Conservation (phyloP, 352 stramenopile genomes). For the Phytopythium oedochilum region DNA sequence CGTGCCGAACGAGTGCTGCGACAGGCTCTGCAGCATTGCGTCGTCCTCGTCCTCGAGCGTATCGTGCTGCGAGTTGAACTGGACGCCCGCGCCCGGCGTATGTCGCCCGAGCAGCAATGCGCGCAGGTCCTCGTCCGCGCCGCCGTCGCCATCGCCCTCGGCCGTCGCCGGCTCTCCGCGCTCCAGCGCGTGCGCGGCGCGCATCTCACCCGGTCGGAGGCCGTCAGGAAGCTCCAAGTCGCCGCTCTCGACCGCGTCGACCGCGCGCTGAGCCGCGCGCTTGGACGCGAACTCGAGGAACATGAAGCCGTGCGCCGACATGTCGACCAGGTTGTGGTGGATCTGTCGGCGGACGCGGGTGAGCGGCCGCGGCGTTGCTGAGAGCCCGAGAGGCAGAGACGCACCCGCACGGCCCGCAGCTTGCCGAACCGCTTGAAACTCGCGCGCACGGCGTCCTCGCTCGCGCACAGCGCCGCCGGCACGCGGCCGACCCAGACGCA, state of each 20-base stretch:
- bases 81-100: constrained; percentile 12
- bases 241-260: constrained; percentile 27
- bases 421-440: constrained; percentile 44
- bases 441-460: constrained; percentile 36
- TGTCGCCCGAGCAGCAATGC: constrained; percentile 54
- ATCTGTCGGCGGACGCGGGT: constrained; percentile 22
- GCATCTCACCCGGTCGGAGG: constrained; percentile 24
- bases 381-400: not conserved
- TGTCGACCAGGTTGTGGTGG: constrained; percentile 64
- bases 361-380: not conserved
- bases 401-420: constrained; percentile 44
- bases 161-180: constrained; percentile 19
- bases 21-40: constrained; percentile 72
- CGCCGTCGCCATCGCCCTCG: not conserved
- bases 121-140: constrained; percentile 28
- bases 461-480: constrained; percentile 51
- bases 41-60: constrained; percentile 51
- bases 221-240: constrained; percentile 1
- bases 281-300: constrained; percentile 49
- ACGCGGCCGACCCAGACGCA: constrained; percentile 55
- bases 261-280: constrained; percentile 25
- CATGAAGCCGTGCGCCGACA: constrained; percentile 56
- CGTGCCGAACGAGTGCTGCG: constrained; percentile 37
- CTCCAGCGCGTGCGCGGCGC: constrained; percentile 32
- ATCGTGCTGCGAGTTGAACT: constrained; percentile 47